phyloP scores from a whole-genome alignment of 2,329 filamentous ascomycete species.

The Dactylellina drechsleri region DNA sequence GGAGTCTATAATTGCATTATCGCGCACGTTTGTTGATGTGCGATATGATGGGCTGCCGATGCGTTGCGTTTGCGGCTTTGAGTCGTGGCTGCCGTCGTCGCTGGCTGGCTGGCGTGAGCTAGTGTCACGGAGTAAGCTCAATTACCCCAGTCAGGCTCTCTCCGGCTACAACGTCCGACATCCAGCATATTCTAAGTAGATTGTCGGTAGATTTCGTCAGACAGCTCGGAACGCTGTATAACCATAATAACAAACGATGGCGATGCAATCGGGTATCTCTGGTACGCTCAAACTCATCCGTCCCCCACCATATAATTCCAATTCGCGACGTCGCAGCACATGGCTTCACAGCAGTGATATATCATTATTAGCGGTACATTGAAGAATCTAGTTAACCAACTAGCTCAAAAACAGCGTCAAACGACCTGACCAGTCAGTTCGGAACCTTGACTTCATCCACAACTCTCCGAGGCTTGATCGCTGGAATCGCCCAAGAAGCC shows the following conservation, averaged over 20 bases:
- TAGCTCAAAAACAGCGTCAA: conserved; percentile 69
- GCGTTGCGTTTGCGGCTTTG: conserved; percentile 42
- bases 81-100: conserved; percentile 15
- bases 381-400: conserved; percentile 8
- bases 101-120: conserved; percentile 6
- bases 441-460: conserved; percentile 72
- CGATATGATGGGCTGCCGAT: not conserved
- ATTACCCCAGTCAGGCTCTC: conserved; percentile 6
- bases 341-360: no score
- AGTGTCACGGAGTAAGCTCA: conserved; percentile 4
- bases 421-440: conserved; percentile 80
- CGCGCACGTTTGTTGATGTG: not conserved
- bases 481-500: conserved; percentile 75
- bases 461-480: conserved; percentile 75
- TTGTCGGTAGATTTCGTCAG: no score
- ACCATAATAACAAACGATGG: not conserved
- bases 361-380: not conserved
- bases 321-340: not conserved
- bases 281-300: conserved; percentile 14
- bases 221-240: no score
- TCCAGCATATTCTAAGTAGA: no score
- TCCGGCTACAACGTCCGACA: not conserved
- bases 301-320: no score
- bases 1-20: not conserved
- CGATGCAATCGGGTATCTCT: conserved; percentile 30